Evolutionary conservation across 192 early-diverging fungal species (phyloP).

Genomic region (Coemansia sp.): DNA sequence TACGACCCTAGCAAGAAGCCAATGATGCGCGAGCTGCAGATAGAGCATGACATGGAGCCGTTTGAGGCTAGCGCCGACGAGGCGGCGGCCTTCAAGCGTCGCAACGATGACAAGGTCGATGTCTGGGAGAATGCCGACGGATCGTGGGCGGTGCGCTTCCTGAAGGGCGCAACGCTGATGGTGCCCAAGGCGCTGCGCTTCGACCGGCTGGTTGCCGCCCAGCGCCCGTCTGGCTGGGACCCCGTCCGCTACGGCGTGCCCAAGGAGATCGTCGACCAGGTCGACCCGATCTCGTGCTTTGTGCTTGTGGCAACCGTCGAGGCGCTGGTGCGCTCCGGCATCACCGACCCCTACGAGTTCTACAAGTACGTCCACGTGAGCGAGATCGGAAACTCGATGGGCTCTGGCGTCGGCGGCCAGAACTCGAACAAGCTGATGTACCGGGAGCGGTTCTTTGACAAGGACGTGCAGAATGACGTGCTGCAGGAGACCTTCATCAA

Average conservation of each 20-base stretch:
- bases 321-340: slow-evolving; percentile 86
- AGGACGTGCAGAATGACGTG: slow-evolving; percentile 87
- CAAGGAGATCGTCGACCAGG: slow-evolving; percentile 87
- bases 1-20: slow-evolving; percentile 89
- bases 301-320: slow-evolving; percentile 90
- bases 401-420: slow-evolving; percentile 91
- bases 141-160: slow-evolving; percentile 77
- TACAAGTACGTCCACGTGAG: slow-evolving; percentile 95
- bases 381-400: slow-evolving; percentile 89
- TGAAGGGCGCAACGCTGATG: slow-evolving; percentile 86
- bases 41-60: slow-evolving; percentile 86
- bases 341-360: slow-evolving; percentile 97
- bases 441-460: slow-evolving; percentile 79
- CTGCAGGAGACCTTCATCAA: slow-evolving; percentile 96
- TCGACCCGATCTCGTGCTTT: slow-evolving; percentile 88
- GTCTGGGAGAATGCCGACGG: slow-evolving; percentile 62
- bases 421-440: slow-evolving; percentile 76
- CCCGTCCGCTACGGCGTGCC: slow-evolving; percentile 91
- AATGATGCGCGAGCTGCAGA: slow-evolving; percentile 85
- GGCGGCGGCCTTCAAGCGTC: slow-evolving; percentile 80
- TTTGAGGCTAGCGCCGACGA: slow-evolving; percentile 89
- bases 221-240: slow-evolving; percentile 92
- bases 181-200: slow-evolving; percentile 92
- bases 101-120: slow-evolving; percentile 80
- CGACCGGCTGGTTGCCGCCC: slow-evolving; percentile 79